These are phyloP conservation scores for Kazachstania bromeliacearum DNA, from an alignment of 805 yeast species.

Conservation along the genomic window DNA sequence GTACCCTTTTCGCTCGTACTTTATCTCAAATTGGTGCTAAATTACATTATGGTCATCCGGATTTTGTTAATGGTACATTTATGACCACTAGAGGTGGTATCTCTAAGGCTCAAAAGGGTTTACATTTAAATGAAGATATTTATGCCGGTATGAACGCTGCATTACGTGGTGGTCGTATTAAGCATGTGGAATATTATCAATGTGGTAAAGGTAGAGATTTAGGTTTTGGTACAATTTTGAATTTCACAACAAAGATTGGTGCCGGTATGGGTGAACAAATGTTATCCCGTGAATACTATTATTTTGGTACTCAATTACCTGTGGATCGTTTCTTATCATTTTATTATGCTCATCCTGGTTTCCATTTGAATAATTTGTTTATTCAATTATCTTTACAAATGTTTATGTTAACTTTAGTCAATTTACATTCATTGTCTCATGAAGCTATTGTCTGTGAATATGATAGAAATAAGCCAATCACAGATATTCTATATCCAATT, in stretches of 20 bases:
- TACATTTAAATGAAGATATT: slow-evolving; percentile 90
- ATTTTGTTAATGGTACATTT: slow-evolving; percentile 77
- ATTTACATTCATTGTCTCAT: slow-evolving; percentile 65
- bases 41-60: slow-evolving; percentile 95
- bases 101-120: slow-evolving; percentile 89
- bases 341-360: slow-evolving; percentile 94
- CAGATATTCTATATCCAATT: slow-evolving; percentile 61
- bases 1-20: slow-evolving; percentile 88
- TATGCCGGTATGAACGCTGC: slow-evolving; percentile 92
- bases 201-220: slow-evolving; percentile 96
- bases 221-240: slow-evolving; percentile 85
- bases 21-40: slow-evolving; percentile 91
- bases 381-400: slow-evolving; percentile 77
- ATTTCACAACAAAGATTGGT: slow-evolving; percentile 94
- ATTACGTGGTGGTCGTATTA: slow-evolving; percentile 84
- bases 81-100: slow-evolving; percentile 96
- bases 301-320: slow-evolving; percentile 81
- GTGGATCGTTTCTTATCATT: slow-evolving; percentile 83
- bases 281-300: slow-evolving; percentile 83
- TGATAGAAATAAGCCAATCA: slow-evolving; percentile 56
- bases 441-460: slow-evolving; percentile 67
- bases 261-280: slow-evolving; percentile 98
- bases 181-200: slow-evolving; percentile 91
- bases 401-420: slow-evolving; percentile 72
- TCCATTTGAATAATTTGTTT: slow-evolving; percentile 82